Conservation (phyloP, 192 early-diverging fungal genomes). For the Coemansia sp. region DNA sequence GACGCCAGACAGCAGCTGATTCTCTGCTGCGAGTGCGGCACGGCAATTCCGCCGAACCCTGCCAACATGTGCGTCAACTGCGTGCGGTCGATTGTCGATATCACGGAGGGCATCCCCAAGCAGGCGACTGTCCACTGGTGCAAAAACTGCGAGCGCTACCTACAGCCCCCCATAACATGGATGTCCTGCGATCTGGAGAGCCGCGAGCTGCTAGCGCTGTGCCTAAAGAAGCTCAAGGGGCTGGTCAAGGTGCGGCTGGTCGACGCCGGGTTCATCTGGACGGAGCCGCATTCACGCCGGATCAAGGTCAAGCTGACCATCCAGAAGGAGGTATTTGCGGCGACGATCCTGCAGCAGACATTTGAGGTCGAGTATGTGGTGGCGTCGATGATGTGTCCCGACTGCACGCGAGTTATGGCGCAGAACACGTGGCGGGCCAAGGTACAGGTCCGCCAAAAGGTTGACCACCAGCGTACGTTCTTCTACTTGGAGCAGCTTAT, state of each 20-base stretch:
- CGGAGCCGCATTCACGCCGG: slow-evolving; percentile 87
- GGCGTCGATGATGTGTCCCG: slow-evolving; percentile 89
- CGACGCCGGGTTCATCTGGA: slow-evolving; percentile 98
- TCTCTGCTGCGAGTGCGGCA: slow-evolving; percentile 93
- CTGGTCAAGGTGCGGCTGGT: slow-evolving; percentile 91
- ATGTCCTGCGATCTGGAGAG: slow-evolving; percentile 83
- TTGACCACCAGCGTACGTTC: slow-evolving; percentile 97
- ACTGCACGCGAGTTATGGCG: slow-evolving; percentile 92
- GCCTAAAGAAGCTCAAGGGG: slow-evolving; percentile 89
- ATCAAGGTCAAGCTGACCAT: slow-evolving; percentile 98
- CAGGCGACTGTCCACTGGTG: slow-evolving; percentile 95
- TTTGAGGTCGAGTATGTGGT: slow-evolving; percentile 97
- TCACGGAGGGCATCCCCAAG: slow-evolving; percentile 98
- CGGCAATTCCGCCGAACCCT: slow-evolving; percentile 91
- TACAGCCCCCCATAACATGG: slow-evolving; percentile 93
- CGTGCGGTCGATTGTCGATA: slow-evolving; percentile 94
- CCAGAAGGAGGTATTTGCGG: slow-evolving; percentile 96
- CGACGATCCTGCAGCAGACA: slow-evolving; percentile 93
- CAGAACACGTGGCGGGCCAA: slow-evolving; percentile 98
- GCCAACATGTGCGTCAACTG: slow-evolving; percentile 99
- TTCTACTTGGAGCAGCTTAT: slow-evolving; percentile 98
- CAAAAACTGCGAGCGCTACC: slow-evolving; percentile 93
- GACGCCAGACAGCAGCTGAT: slow-evolving; percentile 54
- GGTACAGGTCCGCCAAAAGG: slow-evolving; percentile 98
- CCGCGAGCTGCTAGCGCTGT: slow-evolving; percentile 86